phyloP scores from a whole-genome alignment of 441 rosid genomes.

The Kokia cookei region DNA sequence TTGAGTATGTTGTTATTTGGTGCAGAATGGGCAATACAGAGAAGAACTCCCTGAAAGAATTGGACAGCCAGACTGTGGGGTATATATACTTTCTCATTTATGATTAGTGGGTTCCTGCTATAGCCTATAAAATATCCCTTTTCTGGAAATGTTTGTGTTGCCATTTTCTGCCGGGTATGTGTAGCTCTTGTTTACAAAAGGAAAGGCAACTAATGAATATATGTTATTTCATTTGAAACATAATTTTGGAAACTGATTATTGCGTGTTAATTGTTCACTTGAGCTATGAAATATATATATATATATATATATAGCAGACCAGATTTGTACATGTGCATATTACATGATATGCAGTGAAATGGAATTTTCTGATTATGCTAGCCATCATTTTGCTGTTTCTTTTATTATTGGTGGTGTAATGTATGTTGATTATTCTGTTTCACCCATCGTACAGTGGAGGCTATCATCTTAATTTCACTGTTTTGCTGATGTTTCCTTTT shows the following conservation, averaged over 20 bases:
- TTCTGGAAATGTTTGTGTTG: background rate
- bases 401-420: background rate
- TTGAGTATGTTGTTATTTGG: conserved; percentile 7
- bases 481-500: background rate
- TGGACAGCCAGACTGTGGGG: conserved; percentile 82
- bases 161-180: background rate
- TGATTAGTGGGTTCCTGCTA: background rate
- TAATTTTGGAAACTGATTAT: background rate
- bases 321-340: background rate
- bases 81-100: conserved; percentile 14
- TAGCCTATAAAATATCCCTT: background rate
- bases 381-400: background rate
- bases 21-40: conserved; percentile 37
- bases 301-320: background rate
- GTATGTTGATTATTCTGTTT: background rate
- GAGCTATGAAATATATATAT: background rate
- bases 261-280: background rate
- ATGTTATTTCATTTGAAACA: background rate
- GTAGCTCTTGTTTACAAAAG: background rate
- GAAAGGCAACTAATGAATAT: background rate
- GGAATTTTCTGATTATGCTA: background rate
- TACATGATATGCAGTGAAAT: background rate
- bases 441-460: background rate
- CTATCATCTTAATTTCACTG: background rate
- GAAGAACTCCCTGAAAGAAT: conserved; percentile 67